phyloP scores from a whole-genome alignment of 768 basidiomycete genomes.

The Podaxis mareebaensis region DNA sequence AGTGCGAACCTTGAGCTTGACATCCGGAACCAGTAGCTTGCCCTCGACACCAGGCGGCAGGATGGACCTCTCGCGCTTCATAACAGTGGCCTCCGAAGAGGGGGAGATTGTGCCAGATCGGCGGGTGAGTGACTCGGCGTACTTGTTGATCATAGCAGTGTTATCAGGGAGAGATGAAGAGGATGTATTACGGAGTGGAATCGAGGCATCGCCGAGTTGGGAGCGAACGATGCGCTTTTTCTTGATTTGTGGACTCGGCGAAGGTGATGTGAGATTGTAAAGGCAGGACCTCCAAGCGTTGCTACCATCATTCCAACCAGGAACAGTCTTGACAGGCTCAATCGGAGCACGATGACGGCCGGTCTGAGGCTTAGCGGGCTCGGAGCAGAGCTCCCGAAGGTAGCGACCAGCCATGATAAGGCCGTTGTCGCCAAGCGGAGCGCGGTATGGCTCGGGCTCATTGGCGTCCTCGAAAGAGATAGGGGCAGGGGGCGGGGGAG shows the following conservation, averaged over 20 bases:
- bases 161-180: constrained; percentile 30
- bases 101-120: constrained; percentile 5
- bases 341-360: constrained; percentile 26
- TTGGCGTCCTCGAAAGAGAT: constrained; percentile 26
- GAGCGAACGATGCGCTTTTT: constrained; percentile 21
- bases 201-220: constrained; percentile 18
- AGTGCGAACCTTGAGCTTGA: constrained; percentile 40
- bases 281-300: constrained; percentile 63
- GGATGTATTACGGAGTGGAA: constrained; percentile 7
- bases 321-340: constrained; percentile 43
- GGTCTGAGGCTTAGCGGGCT: constrained; percentile 37
- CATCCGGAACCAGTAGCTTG: constrained; percentile 53
- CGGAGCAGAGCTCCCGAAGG: constrained; percentile 42
- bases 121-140: constrained; percentile 45
- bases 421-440: constrained; percentile 49
- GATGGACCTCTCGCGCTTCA: constrained; percentile 50
- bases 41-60: constrained; percentile 64
- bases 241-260: constrained; percentile 45
- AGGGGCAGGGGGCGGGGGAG: constrained; percentile 51
- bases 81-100: constrained; percentile 11
- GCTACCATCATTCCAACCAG: constrained; percentile 68
- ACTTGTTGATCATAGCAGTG: constrained; percentile 48
- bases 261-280: constrained; percentile 49
- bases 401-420: constrained; percentile 66
- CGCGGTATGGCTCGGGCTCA: constrained; percentile 21